Base-by-base conservation (phyloP, 176 grass and related monocot genomes). In the Chloris gayana region DNA sequence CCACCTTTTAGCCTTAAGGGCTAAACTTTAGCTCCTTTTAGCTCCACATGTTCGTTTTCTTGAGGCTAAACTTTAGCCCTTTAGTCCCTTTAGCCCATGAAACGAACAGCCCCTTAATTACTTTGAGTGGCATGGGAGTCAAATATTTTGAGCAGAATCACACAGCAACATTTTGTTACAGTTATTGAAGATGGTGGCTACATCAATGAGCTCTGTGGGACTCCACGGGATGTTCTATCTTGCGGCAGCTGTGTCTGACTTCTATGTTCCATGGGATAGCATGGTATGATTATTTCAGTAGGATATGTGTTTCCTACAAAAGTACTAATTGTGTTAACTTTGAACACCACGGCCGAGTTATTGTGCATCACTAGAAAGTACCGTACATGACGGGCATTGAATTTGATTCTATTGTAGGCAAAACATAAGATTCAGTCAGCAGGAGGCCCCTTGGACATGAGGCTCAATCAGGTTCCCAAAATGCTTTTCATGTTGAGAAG, bases 401-500 rank as follows among this genome's bases (percentile, higher is more conserved):
- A 34, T 24, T 77, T 63, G 14, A 57, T 76, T 76, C 27, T 82
- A 64, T 5, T 70, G 54, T 75, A 98, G 95, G 87, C 89, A 70
- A 83, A 98, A 84, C 95, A 98, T 92, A 98, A 98, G 83, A 94
- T 98, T 72, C 87, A 98, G 77, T 98, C 95, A 74, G 87, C 89
- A 4, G 80, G 86, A 84, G 92, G 95, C 29, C 95, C 95, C 24
- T 56, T 91, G 24, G 95, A 98, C 63, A 98, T 98, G 87, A 84
- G 77, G 72, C 83, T 98, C 29, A 92, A 44, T 72, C 95, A 94
- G 75, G 89, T 91, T 60, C 92, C 95, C 18, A 98, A 98, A 83
- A 92, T 94, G 95, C 92, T 98, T 68, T 87, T 74, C 3, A 75
- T 94, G 32, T 45, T 94, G 47, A 59, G 89, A 21, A 94, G 89